Evolutionary conservation across 495 filamentous ascomycete genomes (phyloP).

Genomic region (Penicillium egyptiacum): DNA sequence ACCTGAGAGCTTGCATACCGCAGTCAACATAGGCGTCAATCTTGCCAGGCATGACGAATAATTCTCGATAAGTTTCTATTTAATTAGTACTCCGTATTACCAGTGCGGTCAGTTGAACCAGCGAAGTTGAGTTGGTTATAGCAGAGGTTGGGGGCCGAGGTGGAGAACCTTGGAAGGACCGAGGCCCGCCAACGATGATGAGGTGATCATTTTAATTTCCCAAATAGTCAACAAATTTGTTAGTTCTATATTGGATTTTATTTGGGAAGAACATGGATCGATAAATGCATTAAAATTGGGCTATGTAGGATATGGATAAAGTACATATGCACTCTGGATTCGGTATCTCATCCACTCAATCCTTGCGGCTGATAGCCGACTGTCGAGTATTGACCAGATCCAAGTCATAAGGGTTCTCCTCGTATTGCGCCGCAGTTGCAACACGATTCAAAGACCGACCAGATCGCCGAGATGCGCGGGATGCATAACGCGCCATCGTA

Average conservation of each 20-base stretch:
- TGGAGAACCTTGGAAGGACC: conserved; percentile 28
- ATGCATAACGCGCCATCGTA: conserved; percentile 21
- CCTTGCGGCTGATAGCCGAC: conserved; percentile 30
- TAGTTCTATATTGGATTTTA: background rate
- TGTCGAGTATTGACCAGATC: conserved; percentile 40
- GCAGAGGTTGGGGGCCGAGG: conserved; percentile 18
- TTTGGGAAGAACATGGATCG: background rate
- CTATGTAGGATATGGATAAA: background rate
- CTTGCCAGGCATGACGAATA: conserved; percentile 25
- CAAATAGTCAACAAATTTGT: too few species aligned
- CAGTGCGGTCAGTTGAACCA: background rate
- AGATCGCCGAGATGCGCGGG: conserved; percentile 32
- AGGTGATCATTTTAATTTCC: conserved; percentile 23
- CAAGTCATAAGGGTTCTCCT: conserved; percentile 41
- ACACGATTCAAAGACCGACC: conserved; percentile 27
- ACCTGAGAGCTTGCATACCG: conserved; percentile 17
- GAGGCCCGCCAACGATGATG: conserved; percentile 30
- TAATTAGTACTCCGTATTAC: background rate
- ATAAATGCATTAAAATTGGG: background rate
- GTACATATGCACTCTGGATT: too few species aligned
- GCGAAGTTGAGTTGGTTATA: conserved; percentile 14
- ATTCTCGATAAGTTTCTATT: background rate
- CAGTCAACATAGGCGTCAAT: conserved; percentile 33
- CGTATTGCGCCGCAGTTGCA: conserved; percentile 34
- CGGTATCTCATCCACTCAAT: conserved; percentile 8